Evolutionary conservation across 768 basidiomycete species (phyloP).

Genomic region (Piloderma croceum): DNA sequence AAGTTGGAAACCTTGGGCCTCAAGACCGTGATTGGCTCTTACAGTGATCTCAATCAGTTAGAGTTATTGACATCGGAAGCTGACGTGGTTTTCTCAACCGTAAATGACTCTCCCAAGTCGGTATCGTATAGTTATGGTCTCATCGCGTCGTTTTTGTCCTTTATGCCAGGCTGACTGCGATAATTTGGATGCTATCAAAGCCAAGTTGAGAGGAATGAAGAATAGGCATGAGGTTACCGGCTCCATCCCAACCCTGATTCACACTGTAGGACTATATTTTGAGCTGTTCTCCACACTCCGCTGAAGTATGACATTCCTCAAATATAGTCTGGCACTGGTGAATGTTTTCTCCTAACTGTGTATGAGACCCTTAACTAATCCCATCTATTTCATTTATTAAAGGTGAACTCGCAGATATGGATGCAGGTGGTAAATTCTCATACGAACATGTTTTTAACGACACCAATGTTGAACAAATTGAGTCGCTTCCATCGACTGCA

Average conservation of each 20-base stretch:
- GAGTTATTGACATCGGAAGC: conserved; percentile 36
- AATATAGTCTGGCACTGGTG: background rate
- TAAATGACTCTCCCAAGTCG: too few species aligned
- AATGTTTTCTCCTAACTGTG: background rate
- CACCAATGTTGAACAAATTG: conserved; percentile 39
- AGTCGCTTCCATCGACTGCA: conserved; percentile 38
- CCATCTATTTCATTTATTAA: background rate
- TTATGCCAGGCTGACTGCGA: conserved; percentile 39
- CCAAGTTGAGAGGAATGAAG: conserved; percentile 35
- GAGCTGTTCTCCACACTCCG: background rate
- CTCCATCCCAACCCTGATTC: conserved; percentile 31
- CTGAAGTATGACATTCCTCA: background rate
- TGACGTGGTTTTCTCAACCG: conserved; percentile 43
- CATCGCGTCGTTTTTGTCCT: too few species aligned
- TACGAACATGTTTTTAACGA: conserved; percentile 44
- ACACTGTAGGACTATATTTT: conserved; percentile 32
- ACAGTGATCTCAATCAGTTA: conserved; percentile 34
- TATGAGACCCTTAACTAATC: background rate
- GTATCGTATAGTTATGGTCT: too few species aligned
- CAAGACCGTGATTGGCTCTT: conserved; percentile 35
- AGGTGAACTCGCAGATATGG: conserved; percentile 38
- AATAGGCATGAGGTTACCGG: conserved; percentile 29
- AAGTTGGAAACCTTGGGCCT: conserved; percentile 25
- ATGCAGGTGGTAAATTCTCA: conserved; percentile 36
- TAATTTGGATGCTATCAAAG: conserved; percentile 32